Conservation (phyloP, 2,329 filamentous ascomycete species). For the Ophiocordyceps robertsii region DNA sequence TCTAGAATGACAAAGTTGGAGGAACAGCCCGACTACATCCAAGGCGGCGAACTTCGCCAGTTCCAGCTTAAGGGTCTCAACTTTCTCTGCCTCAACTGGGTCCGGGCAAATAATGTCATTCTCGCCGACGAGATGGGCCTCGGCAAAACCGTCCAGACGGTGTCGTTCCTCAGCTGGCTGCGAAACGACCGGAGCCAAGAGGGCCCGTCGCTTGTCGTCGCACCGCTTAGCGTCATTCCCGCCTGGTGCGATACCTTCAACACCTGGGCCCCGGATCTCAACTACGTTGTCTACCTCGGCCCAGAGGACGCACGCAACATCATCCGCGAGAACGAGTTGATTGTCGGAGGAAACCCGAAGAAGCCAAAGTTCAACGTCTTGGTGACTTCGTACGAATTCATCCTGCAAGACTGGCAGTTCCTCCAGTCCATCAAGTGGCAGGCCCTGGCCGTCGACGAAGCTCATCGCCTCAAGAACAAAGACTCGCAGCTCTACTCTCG, state of each 20-base stretch:
- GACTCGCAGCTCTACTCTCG: constrained; percentile 87
- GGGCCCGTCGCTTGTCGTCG: constrained; percentile 93
- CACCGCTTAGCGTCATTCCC: constrained; percentile 90
- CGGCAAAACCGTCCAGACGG: constrained; percentile 95
- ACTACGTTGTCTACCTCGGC: constrained; percentile 94
- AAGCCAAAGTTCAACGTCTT: constrained; percentile 96
- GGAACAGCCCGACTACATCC: constrained; percentile 74
- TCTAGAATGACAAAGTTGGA: constrained; percentile 61
- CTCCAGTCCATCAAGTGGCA: constrained; percentile 93
- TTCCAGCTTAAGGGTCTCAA: constrained; percentile 93
- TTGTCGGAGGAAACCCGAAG: constrained; percentile 72
- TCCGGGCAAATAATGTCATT: constrained; percentile 85
- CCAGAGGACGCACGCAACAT: constrained; percentile 75
- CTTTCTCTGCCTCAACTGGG: constrained; percentile 95
- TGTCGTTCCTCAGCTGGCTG: constrained; percentile 94
- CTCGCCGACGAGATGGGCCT: constrained; percentile 97
- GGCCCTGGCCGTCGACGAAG: constrained; percentile 90
- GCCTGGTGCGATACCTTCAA: constrained; percentile 98
- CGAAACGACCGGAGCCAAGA: constrained; percentile 81
- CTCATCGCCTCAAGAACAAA: constrained; percentile 89
- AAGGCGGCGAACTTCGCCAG: constrained; percentile 70
- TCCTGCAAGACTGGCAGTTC: constrained; percentile 73
- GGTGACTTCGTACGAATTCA: constrained; percentile 95
- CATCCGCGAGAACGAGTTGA: constrained; percentile 80
- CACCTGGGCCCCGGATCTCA: constrained; percentile 86